phyloP scores from a whole-genome alignment of 2,329 filamentous ascomycete genomes.

The Monosporascus sp. region DNA sequence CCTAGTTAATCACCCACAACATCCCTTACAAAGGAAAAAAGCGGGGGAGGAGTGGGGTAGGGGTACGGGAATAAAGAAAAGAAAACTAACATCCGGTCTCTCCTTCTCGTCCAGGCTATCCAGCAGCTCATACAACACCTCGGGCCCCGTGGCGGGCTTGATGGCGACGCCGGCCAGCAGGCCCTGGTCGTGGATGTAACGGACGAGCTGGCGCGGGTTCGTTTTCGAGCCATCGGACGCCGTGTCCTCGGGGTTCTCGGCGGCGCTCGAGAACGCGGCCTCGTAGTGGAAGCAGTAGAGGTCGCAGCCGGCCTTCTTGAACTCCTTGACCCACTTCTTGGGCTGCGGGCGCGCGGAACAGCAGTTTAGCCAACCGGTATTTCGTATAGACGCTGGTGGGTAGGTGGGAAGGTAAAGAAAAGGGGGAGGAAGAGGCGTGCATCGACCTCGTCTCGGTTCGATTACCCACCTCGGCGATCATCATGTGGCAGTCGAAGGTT shows the following conservation, averaged over 20 bases:
- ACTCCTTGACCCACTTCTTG: conserved; percentile 96
- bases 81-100: conserved; percentile 71
- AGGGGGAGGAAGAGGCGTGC: background rate
- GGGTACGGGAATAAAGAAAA: background rate
- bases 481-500: conserved; percentile 99
- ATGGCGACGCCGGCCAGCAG: conserved; percentile 92
- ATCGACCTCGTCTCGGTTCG: background rate
- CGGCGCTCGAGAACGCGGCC: conserved; percentile 82
- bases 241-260: conserved; percentile 67
- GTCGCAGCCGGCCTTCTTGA: conserved; percentile 89
- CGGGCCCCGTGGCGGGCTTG: conserved; percentile 85
- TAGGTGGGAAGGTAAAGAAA: background rate
- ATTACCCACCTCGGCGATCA: conserved; percentile 82
- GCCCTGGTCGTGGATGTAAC: conserved; percentile 82
- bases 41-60: background rate
- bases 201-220: conserved; percentile 76
- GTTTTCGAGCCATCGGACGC: conserved; percentile 60
- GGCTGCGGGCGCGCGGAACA: conserved; percentile 49
- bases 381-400: background rate
- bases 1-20: background rate
- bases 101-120: conserved; percentile 69
- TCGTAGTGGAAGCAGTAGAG: conserved; percentile 99
- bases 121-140: conserved; percentile 87
- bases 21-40: background rate
- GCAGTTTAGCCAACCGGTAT: background rate